Conservation (phyloP, 192 early-diverging fungal species). For the Umbelopsis sp. region DNA sequence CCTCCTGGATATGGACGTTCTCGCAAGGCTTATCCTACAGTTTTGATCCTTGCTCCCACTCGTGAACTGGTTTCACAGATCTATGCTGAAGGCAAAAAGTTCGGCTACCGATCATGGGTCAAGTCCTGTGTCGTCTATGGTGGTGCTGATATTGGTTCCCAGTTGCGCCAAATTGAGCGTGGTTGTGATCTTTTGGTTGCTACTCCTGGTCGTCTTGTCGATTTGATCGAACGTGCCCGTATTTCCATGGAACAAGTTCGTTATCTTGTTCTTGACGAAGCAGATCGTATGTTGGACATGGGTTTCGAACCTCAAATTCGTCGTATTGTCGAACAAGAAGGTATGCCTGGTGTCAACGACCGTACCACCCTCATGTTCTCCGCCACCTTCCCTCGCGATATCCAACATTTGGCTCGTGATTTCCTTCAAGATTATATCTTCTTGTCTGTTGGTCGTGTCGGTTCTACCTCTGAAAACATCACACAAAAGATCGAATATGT, state of each 20-base stretch:
- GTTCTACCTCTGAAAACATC: slow-evolving; percentile 96
- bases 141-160: slow-evolving; percentile 89
- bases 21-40: slow-evolving; percentile 75
- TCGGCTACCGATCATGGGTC: slow-evolving; percentile 92
- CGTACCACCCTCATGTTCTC: slow-evolving; percentile 95
- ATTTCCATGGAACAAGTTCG: slow-evolving; percentile 76
- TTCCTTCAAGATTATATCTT: slow-evolving; percentile 88
- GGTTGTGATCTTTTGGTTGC: slow-evolving; percentile 95
- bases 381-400: slow-evolving; percentile 92
- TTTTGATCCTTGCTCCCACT: slow-evolving; percentile 91
- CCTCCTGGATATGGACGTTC: slow-evolving; percentile 60
- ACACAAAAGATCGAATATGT: slow-evolving; percentile 93
- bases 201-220: slow-evolving; percentile 96
- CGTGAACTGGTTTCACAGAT: slow-evolving; percentile 97
- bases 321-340: slow-evolving; percentile 84
- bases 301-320: slow-evolving; percentile 95
- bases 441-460: slow-evolving; percentile 92
- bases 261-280: slow-evolving; percentile 94
- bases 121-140: slow-evolving; percentile 94
- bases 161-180: slow-evolving; percentile 87
- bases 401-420: slow-evolving; percentile 84
- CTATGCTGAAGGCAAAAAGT: slow-evolving; percentile 87
- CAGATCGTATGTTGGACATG: slow-evolving; percentile 97
- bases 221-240: slow-evolving; percentile 86
- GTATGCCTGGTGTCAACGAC: slow-evolving; percentile 66